Percentiles rank a stretch among this genome's conserved stretches.
phyloP scores from a whole-genome alignment of 495 filamentous ascomycete genomes.

The Polyplosphaeria fusca region DNA sequence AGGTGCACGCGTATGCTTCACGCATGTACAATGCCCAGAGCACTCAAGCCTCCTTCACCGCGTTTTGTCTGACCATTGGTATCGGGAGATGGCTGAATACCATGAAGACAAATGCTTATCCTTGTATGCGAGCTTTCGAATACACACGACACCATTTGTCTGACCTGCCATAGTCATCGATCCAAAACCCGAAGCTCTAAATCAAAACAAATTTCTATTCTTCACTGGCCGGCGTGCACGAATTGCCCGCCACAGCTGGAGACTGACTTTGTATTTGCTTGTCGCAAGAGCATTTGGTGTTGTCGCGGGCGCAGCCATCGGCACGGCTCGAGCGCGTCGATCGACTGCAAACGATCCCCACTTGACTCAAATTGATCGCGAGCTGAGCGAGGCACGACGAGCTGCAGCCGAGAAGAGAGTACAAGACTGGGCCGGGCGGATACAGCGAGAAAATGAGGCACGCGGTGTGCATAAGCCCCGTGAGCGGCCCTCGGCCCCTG shows the following conservation, averaged over 20 bases:
- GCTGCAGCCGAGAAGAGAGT: neutral
- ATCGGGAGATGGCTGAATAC: constrained; percentile 13
- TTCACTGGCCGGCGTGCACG: constrained; percentile 24
- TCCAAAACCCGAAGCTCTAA: constrained; percentile 27
- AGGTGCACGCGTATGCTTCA: constrained; percentile 15
- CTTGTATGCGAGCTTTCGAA: too few species aligned
- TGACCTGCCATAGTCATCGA: too few species aligned
- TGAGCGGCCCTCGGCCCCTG: neutral
- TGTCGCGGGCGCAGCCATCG: constrained; percentile 3
- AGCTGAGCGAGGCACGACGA: constrained; percentile 1
- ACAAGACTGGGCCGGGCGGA: neutral
- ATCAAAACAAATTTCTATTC: constrained; percentile 26
- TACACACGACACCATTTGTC: too few species aligned
- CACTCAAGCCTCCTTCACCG: constrained; percentile 7
- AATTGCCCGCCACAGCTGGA: constrained; percentile 21
- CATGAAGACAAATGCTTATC: constrained; percentile 17
- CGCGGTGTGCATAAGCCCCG: neutral
- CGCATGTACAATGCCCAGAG: constrained; percentile 7
- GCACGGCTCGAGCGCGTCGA: constrained; percentile 1
- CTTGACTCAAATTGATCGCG: constrained; percentile 7
- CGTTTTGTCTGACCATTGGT: constrained; percentile 8
- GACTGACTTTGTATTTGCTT: constrained; percentile 4
- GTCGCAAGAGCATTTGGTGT: constrained; percentile 15
- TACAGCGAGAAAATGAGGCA: neutral
- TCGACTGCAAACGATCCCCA: constrained; percentile 14